A percentile compares a stretch with the other conserved stretches of the same genome.
phyloP scores from a whole-genome alignment of 1,139 yeast species.

The Sugiyamaella novakii region DNA sequence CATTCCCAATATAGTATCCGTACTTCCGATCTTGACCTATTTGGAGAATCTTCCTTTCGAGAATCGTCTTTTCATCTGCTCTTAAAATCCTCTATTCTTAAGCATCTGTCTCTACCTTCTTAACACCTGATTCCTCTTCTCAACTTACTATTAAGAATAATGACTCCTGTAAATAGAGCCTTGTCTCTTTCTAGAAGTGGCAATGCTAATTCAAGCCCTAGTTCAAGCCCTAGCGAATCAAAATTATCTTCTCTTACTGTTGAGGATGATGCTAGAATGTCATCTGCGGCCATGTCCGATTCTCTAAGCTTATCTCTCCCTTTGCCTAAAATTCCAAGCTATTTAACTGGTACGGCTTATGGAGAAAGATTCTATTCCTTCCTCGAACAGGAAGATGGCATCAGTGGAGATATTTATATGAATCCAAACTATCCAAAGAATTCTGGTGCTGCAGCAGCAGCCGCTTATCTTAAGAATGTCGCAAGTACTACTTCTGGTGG shows the following conservation, averaged over 20 bases:
- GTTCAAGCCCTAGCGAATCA: conserved; percentile 1
- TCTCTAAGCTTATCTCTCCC: background rate
- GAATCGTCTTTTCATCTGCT: too few relatives aligned
- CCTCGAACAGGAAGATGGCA: conserved; percentile 10
- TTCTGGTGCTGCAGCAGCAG: background rate
- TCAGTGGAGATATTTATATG: background rate
- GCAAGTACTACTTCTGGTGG: background rate
- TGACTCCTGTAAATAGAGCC: conserved; percentile 25
- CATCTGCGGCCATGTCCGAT: conserved; percentile 4
- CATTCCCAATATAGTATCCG: too few relatives aligned
- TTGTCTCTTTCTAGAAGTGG: conserved; percentile 4
- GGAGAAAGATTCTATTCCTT: conserved; percentile 32
- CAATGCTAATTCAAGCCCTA: background rate
- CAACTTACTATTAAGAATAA: conserved; percentile 4
- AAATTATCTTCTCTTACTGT: background rate
- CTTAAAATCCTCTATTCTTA: too few relatives aligned
- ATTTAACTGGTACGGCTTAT: conserved; percentile 35
- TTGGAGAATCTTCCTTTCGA: too few relatives aligned
- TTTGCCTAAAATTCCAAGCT: conserved; percentile 30
- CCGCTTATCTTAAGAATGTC: background rate
- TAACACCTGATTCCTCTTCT: too few relatives aligned
- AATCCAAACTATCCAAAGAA: background rate
- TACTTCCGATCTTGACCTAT: too few relatives aligned
- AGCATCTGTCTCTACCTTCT: too few relatives aligned
- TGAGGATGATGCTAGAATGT: conserved; percentile 1